Evolutionary conservation across 2,329 filamentous ascomycete species (phyloP).

Genomic region (Macrophomina pseudophaseolina): DNA sequence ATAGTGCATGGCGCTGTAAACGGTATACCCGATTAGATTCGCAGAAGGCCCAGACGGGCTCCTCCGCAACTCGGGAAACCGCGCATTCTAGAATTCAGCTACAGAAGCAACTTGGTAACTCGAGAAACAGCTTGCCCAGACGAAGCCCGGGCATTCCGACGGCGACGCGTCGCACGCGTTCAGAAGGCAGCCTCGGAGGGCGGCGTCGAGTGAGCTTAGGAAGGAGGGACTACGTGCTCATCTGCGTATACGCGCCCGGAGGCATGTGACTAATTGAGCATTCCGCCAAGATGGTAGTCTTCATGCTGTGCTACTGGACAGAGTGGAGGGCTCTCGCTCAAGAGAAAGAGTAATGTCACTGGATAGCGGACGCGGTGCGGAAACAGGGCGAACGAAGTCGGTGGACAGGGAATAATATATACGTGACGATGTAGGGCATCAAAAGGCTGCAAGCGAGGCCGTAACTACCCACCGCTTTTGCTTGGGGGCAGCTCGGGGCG

Average conservation of each 20-base stretch:
- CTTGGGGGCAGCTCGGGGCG: constrained; percentile 6
- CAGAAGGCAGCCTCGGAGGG: not conserved
- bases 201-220: not conserved
- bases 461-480: constrained; percentile 9
- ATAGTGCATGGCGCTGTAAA: no score
- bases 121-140: not conserved
- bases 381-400: not conserved
- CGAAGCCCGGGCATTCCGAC: constrained; percentile 9
- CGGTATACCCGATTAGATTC: no score
- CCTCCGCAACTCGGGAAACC: no score
- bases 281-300: constrained; percentile 14
- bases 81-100: no score
- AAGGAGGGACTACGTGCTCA: not conserved
- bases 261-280: constrained; percentile 18
- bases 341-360: not conserved
- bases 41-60: no score
- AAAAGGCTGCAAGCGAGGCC: not conserved
- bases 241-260: not conserved
- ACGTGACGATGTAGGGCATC: constrained; percentile 10
- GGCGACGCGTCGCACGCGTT: constrained; percentile 2
- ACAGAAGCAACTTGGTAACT: not conserved
- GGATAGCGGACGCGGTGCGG: not conserved
- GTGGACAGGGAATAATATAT: constrained; percentile 13
- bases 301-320: constrained; percentile 8
- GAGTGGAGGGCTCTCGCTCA: not conserved